phyloP scores from a whole-genome alignment of 129 eudicot genomes.

The Oenanthe sinensis region DNA sequence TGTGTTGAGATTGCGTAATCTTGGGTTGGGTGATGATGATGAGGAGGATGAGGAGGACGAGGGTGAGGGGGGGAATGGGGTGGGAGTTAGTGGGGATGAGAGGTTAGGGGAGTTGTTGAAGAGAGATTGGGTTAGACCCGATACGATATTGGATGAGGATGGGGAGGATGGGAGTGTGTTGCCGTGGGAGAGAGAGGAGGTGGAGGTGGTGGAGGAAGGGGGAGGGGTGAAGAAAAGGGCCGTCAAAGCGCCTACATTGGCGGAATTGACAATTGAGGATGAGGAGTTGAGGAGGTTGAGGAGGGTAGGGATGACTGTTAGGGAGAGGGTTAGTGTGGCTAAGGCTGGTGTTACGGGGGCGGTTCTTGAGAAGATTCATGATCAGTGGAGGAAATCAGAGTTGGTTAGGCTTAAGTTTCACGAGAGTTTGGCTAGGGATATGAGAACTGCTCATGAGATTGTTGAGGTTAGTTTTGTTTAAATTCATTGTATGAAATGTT shows the following conservation, averaged over 20 bases:
- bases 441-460: slow-evolving; percentile 92
- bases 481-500: not conserved
- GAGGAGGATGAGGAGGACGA: slow-evolving; percentile 41
- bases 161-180: slow-evolving; percentile 42
- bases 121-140: slow-evolving; percentile 86
- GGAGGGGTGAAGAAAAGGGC: slow-evolving; percentile 34
- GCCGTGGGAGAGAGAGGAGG: slow-evolving; percentile 74
- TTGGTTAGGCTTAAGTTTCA: slow-evolving; percentile 87
- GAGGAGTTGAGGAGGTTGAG: slow-evolving; percentile 81
- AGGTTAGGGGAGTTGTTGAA: slow-evolving; percentile 78
- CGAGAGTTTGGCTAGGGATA: slow-evolving; percentile 75
- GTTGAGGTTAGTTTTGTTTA: slow-evolving; percentile 59
- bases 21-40: slow-evolving; percentile 51
- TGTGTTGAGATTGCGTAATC: slow-evolving; percentile 57
- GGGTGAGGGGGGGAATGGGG: slow-evolving; percentile 14
- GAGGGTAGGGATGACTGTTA: slow-evolving; percentile 57
- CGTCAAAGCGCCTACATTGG: slow-evolving; percentile 69
- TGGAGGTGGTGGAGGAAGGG: slow-evolving; percentile 24
- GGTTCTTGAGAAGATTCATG: slow-evolving; percentile 77
- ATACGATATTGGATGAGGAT: slow-evolving; percentile 46
- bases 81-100: slow-evolving; percentile 38
- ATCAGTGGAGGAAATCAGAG: slow-evolving; percentile 80
- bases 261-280: slow-evolving; percentile 84
- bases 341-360: slow-evolving; percentile 70
- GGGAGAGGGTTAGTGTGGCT: slow-evolving; percentile 73